Base-by-base conservation (phyloP, 306 rosid genomes). In the Acacia confusa region DNA sequence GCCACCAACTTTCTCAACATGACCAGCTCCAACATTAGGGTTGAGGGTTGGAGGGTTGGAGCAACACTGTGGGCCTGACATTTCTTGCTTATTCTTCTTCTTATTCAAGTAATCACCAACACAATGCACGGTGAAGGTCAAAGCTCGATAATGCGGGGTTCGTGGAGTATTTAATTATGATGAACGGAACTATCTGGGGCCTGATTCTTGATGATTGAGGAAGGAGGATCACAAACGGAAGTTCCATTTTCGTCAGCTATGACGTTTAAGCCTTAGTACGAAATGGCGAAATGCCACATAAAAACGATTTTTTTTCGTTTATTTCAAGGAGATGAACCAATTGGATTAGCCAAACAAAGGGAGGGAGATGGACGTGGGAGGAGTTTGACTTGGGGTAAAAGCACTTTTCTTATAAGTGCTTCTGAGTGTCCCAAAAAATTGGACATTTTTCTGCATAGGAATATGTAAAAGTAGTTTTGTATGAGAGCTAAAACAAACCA, bases 51-150 rank as follows among this genome's bases (percentile, higher is more conserved):
- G 97, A 57, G 98, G 94, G 76, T 90, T 86, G 36, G 92, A 86
- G 79, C 97, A 93, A 72, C 97, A 91, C 38, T 84, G 79, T 9
- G 88, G 64, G 0, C 96, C 90, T 36, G 97, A 60, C 97, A 93
- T 93, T 27, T 27, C 7, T 13, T 44, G 24, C 11, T 44, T 8
- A 16, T 44, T 45, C 52, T 22, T 12, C 10, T 77, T 71, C 25
- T 45, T 13, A 34, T 7, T 11, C 28, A 17, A 13, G 67, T 4
- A n/a, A 40, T 12, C 32, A 69, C 10, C 2, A 40, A 11, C 53
- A n/a, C 32, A 20, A 41, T 22, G 15, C 27, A n/a, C 6, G 3
- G 27, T 22, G 53, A 14, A 70, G 53, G 0, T 41, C 32, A 41
- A 22, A 10, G 34, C 32, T n/a, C 6, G 38, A 11, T 5, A 32